Percentiles rank a stretch among this genome's conserved stretches.
Conservation (phyloP, 2,329 filamentous ascomycete species). For the Elsinoe necatrix region DNA sequence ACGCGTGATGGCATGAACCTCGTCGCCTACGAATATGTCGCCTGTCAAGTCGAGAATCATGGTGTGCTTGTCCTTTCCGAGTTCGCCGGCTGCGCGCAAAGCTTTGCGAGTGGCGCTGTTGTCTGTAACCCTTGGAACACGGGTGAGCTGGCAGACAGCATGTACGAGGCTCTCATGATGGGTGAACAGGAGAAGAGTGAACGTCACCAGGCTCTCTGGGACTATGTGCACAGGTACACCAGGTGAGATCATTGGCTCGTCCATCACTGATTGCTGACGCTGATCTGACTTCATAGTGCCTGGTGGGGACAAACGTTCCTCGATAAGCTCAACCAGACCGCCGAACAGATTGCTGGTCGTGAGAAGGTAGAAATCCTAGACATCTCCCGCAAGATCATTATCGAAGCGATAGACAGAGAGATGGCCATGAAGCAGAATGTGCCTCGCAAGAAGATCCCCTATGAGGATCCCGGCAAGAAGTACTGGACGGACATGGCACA, state of each 20-base stretch:
- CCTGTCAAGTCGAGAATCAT: constrained; percentile 79
- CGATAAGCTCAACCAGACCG: constrained; percentile 61
- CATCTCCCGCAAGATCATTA: background rate
- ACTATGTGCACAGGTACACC: constrained; percentile 96
- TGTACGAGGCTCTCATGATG: constrained; percentile 97
- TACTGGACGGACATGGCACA: background rate
- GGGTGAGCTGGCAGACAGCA: constrained; percentile 83
- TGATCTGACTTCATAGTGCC: constrained; percentile 45
- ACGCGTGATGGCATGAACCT: constrained; percentile 96
- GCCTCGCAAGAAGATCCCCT: background rate
- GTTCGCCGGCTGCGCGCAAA: constrained; percentile 92
- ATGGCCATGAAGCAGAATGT: background rate
- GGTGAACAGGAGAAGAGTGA: constrained; percentile 73
- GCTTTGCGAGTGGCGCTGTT: constrained; percentile 72
- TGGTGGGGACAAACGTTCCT: constrained; percentile 97
- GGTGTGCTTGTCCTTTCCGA: constrained; percentile 90
- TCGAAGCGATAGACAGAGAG: constrained; percentile 1
- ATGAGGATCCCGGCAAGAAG: background rate
- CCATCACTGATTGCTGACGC: background rate
- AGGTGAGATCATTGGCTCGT: constrained; percentile 41
- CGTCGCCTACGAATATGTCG: constrained; percentile 86
- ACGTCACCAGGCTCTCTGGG: constrained; percentile 86
- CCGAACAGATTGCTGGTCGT: constrained; percentile 25
- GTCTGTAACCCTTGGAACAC: constrained; percentile 99
- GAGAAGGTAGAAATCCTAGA: background rate